These are phyloP conservation scores for Aphanomyces euteiches DNA, from an alignment of 352 stramenopile species.

Conservation along the genomic window DNA sequence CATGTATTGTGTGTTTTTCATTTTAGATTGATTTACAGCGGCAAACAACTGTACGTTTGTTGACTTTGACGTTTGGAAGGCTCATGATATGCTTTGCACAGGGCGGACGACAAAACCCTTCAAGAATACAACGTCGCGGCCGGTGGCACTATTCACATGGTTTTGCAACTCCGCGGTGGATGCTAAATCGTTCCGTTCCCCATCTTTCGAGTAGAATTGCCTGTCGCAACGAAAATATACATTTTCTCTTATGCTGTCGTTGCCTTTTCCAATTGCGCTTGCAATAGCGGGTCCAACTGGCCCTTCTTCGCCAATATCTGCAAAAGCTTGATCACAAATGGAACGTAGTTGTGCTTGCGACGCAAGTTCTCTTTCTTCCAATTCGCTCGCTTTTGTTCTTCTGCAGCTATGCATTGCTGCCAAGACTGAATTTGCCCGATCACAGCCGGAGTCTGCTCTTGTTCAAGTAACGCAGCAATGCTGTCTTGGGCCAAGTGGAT, in stretches of 20 bases:
- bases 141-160: constrained; percentile 98
- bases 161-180: constrained; percentile 95
- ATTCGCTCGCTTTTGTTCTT: constrained; percentile 66
- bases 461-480: constrained; percentile 40
- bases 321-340: constrained; percentile 92
- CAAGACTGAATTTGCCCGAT: constrained; percentile 46
- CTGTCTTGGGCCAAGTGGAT: constrained; percentile 55
- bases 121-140: constrained; percentile 96
- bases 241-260: constrained; percentile 6
- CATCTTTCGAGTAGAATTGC: background rate
- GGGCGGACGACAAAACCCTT: constrained; percentile 94
- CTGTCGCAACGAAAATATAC: constrained; percentile 4
- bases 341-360: constrained; percentile 96
- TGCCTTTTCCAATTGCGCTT: constrained; percentile 52
- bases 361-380: constrained; percentile 90
- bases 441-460: constrained; percentile 38
- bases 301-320: constrained; percentile 89
- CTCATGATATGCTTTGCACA: constrained; percentile 27
- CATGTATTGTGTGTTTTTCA: constrained; percentile 31
- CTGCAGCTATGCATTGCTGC: constrained; percentile 41
- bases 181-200: constrained; percentile 39
- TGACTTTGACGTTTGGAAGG: background rate
- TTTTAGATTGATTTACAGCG: constrained; percentile 94
- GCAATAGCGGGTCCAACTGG: constrained; percentile 72
- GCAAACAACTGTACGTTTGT: constrained; percentile 89